These are phyloP conservation scores for Mortierella sp. DNA, from an alignment of 371 early-diverging fungal species.

Conservation along the genomic window DNA sequence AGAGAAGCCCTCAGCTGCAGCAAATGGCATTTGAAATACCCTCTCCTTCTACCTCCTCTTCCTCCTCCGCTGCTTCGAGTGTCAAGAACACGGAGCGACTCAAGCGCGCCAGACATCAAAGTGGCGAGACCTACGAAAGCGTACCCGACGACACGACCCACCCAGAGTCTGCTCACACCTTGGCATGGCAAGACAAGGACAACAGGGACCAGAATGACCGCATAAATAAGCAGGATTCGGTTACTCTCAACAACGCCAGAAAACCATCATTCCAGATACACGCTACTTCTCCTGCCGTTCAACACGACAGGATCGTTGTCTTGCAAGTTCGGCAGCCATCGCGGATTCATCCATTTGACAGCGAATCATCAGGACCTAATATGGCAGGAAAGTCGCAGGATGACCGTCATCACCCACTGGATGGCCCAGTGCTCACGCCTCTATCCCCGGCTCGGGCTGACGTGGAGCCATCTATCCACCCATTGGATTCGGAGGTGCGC, in stretches of 20 bases:
- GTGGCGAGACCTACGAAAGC: background rate
- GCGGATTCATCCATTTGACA: slow-evolving; percentile 39
- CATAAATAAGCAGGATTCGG: background rate
- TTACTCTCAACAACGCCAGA: background rate
- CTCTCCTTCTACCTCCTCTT: slow-evolving; percentile 12
- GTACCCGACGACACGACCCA: background rate
- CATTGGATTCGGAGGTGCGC: slow-evolving; percentile 23
- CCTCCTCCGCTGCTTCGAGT: background rate
- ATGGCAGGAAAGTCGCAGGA: slow-evolving; percentile 1
- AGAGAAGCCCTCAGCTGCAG: slow-evolving; percentile 39
- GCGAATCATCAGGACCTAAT: slow-evolving; percentile 4
- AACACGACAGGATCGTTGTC: background rate
- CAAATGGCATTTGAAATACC: slow-evolving; percentile 20
- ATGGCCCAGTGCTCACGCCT: background rate
- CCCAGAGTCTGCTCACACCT: background rate
- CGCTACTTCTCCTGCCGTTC: background rate
- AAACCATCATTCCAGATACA: background rate
- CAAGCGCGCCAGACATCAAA: slow-evolving; percentile 38
- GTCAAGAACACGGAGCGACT: slow-evolving; percentile 25
- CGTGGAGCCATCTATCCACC: slow-evolving; percentile 32
- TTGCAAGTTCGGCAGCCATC: slow-evolving; percentile 1
- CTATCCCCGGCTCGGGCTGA: background rate
- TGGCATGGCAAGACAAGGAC: background rate
- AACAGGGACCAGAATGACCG: background rate
- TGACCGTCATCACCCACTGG: slow-evolving; percentile 5